A percentile compares a stretch with the other conserved stretches of the same genome.
These are phyloP conservation scores for Agaricus subrufescens DNA, from an alignment of 768 basidiomycete species.

Conservation along the genomic window DNA sequence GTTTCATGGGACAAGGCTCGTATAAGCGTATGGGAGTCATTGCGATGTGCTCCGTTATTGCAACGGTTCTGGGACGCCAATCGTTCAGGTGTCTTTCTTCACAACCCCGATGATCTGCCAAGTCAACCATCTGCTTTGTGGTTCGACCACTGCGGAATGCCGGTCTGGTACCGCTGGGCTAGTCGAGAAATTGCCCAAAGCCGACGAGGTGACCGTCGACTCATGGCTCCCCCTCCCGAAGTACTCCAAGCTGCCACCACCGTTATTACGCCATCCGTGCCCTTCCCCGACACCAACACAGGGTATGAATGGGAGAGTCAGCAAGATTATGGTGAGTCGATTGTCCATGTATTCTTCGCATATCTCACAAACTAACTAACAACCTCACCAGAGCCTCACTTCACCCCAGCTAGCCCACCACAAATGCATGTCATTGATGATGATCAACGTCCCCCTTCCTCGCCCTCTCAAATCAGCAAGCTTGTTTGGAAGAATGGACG, in stretches of 20 bases:
- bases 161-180: not conserved
- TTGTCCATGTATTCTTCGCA: not conserved
- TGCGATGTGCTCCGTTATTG: not conserved
- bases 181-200: not conserved
- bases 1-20: not conserved
- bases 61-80: not conserved
- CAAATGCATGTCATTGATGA: too few species aligned
- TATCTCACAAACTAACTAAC: not conserved
- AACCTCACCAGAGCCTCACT: not conserved
- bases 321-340: too few species aligned
- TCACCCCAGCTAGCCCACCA: not conserved
- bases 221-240: not conserved
- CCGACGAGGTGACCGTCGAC: not conserved
- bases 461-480: not conserved
- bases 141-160: not conserved
- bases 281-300: too few species aligned
- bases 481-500: not conserved
- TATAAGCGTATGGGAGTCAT: not conserved
- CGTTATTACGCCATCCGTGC: not conserved
- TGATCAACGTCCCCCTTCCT: not conserved
- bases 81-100: not conserved
- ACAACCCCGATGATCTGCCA: not conserved
- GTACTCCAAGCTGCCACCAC: not conserved
- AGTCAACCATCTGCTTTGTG: not conserved
- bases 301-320: too few species aligned